These are phyloP conservation scores for Candida koratica DNA, from an alignment of 805 yeast genomes.

Conservation along the genomic window DNA sequence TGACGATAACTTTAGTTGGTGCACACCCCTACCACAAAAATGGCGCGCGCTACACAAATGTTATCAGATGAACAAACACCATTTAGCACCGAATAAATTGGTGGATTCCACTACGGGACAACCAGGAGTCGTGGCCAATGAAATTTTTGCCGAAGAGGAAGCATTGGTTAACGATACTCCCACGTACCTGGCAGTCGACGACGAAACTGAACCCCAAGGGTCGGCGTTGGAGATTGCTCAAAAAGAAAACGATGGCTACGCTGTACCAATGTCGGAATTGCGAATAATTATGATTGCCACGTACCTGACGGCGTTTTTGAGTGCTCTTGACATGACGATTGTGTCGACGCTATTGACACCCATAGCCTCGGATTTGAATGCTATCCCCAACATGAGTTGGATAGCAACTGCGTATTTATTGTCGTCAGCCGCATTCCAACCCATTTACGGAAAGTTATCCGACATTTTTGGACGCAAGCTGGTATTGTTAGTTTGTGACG, in stretches of 20 bases:
- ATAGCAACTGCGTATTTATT: slow-evolving; percentile 68
- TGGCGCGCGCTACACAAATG: too few species aligned
- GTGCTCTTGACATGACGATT: slow-evolving; percentile 66
- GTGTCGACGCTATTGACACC: slow-evolving; percentile 62
- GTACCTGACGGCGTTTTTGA: slow-evolving; percentile 46
- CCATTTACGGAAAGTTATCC: slow-evolving; percentile 64
- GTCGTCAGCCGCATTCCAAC: slow-evolving; percentile 71
- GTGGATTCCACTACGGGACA: slow-evolving; percentile 28
- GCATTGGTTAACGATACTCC: slow-evolving; percentile 6
- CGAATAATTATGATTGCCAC: slow-evolving; percentile 27
- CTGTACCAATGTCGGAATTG: slow-evolving; percentile 30
- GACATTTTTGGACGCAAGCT: slow-evolving; percentile 69
- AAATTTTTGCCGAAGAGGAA: slow-evolving; percentile 32
- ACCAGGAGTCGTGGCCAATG: slow-evolving; percentile 35
- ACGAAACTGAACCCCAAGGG: slow-evolving; percentile 6
- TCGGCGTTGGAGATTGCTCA: slow-evolving; percentile 4
- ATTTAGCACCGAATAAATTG: slow-evolving; percentile 5
- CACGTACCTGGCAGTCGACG: slow-evolving; percentile 8
- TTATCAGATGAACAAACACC: slow-evolving; percentile 4
- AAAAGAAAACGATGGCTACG: slow-evolving; percentile 22
- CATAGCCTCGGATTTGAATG: slow-evolving; percentile 67
- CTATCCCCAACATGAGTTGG: slow-evolving; percentile 63
- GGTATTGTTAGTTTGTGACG: slow-evolving; percentile 48
- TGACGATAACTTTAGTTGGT: too few species aligned
- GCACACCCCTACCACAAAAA: too few species aligned